Conservation (phyloP, 2,329 filamentous ascomycete genomes). For the Graphiopsis chlorocephala region DNA sequence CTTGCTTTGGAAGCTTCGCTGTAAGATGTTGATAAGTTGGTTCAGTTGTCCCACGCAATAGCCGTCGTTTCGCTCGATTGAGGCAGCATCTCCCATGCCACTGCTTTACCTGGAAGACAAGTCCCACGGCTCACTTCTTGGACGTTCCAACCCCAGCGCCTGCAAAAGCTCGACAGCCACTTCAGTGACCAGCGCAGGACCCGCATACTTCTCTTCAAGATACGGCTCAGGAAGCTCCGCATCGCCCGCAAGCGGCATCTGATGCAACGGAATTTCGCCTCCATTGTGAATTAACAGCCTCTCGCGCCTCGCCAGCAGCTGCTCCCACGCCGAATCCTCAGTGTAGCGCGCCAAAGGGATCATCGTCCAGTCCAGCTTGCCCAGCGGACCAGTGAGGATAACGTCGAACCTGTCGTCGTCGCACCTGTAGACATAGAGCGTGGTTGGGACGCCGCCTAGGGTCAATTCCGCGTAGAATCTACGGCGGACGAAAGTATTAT, state of each 20-base stretch:
- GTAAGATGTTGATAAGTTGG: background rate
- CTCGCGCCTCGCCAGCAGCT: background rate
- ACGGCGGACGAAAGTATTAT: background rate
- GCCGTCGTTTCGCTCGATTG: too few species aligned
- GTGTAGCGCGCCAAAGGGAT: background rate
- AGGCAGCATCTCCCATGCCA: background rate
- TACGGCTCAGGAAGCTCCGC: background rate
- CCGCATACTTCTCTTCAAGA: background rate
- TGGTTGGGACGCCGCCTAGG: background rate
- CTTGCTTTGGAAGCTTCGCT: background rate
- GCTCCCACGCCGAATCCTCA: background rate
- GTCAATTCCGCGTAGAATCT: background rate
- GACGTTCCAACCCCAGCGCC: background rate
- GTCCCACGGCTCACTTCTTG: background rate
- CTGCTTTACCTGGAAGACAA: background rate
- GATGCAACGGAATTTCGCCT: background rate
- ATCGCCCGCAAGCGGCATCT: background rate
- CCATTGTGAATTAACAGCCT: background rate
- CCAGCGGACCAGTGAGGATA: background rate
- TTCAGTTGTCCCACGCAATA: background rate
- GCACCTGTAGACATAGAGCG: background rate
- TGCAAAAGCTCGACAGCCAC: background rate
- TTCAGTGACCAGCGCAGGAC: background rate
- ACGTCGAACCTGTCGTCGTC: background rate
- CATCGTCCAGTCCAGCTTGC: constrained; percentile 6